Conservation (phyloP, 164 flowering plant species). For the Taxillus chinensis region DNA sequence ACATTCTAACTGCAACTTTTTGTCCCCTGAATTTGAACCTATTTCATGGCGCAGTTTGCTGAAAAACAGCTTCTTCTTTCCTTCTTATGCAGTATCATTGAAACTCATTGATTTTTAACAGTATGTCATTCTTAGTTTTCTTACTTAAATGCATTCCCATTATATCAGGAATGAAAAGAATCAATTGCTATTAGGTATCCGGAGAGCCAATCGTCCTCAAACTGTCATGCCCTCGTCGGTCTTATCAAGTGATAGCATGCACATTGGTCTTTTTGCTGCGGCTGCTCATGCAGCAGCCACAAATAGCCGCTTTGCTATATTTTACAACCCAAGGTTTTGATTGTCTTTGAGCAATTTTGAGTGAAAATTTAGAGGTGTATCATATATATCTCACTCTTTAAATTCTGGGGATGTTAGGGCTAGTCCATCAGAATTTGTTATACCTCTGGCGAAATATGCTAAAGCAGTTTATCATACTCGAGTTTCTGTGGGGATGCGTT, state of each 20-base stretch:
- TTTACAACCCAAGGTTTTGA: constrained; percentile 44
- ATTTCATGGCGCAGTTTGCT: too few species aligned
- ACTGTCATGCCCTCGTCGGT: too few species aligned
- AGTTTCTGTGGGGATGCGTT: constrained; percentile 58
- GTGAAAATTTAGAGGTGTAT: background rate
- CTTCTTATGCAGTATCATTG: too few species aligned
- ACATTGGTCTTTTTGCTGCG: constrained; percentile 53
- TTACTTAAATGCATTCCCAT: too few species aligned
- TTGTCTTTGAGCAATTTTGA: background rate
- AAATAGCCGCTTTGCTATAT: constrained; percentile 47
- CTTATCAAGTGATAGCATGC: constrained; percentile 54
- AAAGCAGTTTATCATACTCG: constrained; percentile 51
- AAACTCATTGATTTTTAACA: too few species aligned
- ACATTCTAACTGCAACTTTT: too few species aligned
- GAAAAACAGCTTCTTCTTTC: too few species aligned
- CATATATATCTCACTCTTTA: background rate
- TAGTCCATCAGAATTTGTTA: constrained; percentile 56
- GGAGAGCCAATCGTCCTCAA: too few species aligned
- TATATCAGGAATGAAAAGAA: too few species aligned
- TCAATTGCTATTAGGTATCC: too few species aligned
- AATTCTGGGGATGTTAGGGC: constrained; percentile 30
- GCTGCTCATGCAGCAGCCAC: constrained; percentile 92
- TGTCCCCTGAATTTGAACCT: too few species aligned
- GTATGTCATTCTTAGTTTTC: too few species aligned
- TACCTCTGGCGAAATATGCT: constrained; percentile 45